These are phyloP conservation scores for Xylariaceae sp. DNA, from an alignment of 2,329 filamentous ascomycete genomes.

Conservation along the genomic window DNA sequence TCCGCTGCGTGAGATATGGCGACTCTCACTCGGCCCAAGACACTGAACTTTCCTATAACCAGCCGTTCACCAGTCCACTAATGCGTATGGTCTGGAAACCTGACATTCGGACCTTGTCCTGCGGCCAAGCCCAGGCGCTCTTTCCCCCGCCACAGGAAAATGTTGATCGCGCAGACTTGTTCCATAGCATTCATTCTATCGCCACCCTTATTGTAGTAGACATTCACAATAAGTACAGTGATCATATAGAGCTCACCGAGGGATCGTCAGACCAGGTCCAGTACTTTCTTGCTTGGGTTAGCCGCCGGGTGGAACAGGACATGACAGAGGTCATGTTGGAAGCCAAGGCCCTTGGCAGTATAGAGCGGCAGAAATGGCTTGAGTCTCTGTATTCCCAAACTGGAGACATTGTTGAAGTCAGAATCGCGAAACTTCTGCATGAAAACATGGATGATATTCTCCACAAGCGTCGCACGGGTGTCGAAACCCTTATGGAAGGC, in stretches of 20 bases:
- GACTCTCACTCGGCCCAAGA: conserved; percentile 2
- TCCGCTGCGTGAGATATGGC: conserved; percentile 10
- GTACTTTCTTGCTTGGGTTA: no score
- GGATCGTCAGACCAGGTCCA: no score
- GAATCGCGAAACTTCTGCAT: conserved; percentile 16
- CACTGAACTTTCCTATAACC: not conserved
- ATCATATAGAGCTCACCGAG: no score
- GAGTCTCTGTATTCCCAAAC: not conserved
- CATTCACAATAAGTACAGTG: no score
- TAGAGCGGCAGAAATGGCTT: conserved; percentile 9
- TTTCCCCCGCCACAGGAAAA: not conserved
- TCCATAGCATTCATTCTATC: no score
- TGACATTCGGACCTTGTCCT: conserved; percentile 7
- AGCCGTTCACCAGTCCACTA: conserved; percentile 15
- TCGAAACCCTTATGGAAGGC: conserved; percentile 20
- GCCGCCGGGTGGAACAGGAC: not conserved
- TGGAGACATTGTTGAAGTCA: conserved; percentile 10
- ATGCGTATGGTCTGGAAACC: conserved; percentile 25
- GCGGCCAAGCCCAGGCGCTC: not conserved
- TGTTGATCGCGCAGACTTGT: no score
- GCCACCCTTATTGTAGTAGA: no score
- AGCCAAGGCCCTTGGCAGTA: conserved; percentile 9
- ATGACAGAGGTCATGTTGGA: conserved; percentile 5
- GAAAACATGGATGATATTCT: conserved; percentile 32
- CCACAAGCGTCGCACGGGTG: conserved; percentile 19